These are phyloP conservation scores for Aspergillus heteromorphus DNA, from an alignment of 495 filamentous ascomycete species.

Conservation along the genomic window DNA sequence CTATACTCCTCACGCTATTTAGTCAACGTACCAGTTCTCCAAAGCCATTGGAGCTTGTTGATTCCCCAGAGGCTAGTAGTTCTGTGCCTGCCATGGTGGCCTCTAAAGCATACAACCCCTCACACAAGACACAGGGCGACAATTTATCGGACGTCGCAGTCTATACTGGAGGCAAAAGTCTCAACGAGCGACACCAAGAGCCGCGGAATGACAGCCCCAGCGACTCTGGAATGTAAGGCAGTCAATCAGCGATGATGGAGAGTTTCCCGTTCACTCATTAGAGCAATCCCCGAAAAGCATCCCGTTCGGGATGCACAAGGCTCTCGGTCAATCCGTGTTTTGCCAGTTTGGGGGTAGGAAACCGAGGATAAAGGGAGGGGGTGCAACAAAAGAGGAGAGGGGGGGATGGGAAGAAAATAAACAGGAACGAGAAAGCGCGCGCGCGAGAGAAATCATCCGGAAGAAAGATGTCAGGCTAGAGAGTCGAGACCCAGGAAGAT, in stretches of 20 bases:
- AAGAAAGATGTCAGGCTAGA: too few relatives aligned
- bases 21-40: not conserved
- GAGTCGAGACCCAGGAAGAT: not conserved
- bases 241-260: not conserved
- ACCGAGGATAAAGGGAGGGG: not conserved
- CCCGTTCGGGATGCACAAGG: not conserved
- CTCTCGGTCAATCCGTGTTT: not conserved
- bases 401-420: not conserved
- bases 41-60: not conserved
- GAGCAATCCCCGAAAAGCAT: constrained; percentile 2
- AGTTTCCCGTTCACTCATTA: constrained; percentile 6
- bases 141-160: too few relatives aligned
- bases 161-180: too few relatives aligned
- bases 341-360: too few relatives aligned
- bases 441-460: too few relatives aligned
- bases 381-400: not conserved
- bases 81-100: not conserved
- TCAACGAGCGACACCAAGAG: constrained; percentile 1
- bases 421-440: too few relatives aligned
- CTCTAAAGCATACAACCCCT: not conserved
- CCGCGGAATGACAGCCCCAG: not conserved
- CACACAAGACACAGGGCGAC: not conserved
- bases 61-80: not conserved
- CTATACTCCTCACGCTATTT: not conserved
- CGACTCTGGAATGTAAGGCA: not conserved